phyloP scores from a whole-genome alignment of 257 asterid species.

The Ehretia macrophylla region DNA sequence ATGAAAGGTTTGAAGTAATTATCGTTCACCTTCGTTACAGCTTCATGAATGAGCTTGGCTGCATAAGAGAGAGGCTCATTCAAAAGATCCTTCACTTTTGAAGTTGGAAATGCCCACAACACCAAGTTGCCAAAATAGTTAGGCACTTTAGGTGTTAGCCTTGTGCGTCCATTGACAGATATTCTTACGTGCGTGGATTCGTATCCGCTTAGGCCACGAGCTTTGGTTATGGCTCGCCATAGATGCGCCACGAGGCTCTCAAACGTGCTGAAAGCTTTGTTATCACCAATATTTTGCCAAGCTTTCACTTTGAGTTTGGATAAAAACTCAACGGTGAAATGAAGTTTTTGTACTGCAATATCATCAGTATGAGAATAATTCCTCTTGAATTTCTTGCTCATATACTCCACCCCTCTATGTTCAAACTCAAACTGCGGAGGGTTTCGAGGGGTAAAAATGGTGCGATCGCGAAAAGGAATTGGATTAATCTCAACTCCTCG shows the following conservation, averaged over 20 bases:
- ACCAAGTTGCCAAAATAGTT: slow-evolving; percentile 74
- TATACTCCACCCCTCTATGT: too few relatives aligned
- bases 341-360: too few relatives aligned
- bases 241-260: slow-evolving; percentile 79
- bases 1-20: slow-evolving; percentile 67
- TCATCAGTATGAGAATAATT: too few relatives aligned
- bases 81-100: slow-evolving; percentile 45
- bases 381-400: too few relatives aligned
- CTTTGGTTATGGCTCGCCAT: too few relatives aligned
- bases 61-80: slow-evolving; percentile 47
- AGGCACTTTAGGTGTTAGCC: slow-evolving; percentile 56
- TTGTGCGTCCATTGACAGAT: slow-evolving; percentile 67
- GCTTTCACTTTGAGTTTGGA: slow-evolving; percentile 67
- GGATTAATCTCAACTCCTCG: slow-evolving; percentile 41
- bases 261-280: slow-evolving; percentile 63
- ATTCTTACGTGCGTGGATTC: slow-evolving; percentile 61
- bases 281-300: slow-evolving; percentile 29
- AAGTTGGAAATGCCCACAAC: too few relatives aligned
- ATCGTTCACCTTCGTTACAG: slow-evolving; percentile 47
- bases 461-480: slow-evolving; percentile 51
- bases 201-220: slow-evolving; percentile 37
- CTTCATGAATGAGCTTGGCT: slow-evolving; percentile 58
- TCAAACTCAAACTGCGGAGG: too few relatives aligned
- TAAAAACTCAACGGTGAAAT: too few relatives aligned
- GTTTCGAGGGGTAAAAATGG: too few relatives aligned